Conservation (phyloP, 805 yeast genomes). For the Yarrowia sp. region DNA sequence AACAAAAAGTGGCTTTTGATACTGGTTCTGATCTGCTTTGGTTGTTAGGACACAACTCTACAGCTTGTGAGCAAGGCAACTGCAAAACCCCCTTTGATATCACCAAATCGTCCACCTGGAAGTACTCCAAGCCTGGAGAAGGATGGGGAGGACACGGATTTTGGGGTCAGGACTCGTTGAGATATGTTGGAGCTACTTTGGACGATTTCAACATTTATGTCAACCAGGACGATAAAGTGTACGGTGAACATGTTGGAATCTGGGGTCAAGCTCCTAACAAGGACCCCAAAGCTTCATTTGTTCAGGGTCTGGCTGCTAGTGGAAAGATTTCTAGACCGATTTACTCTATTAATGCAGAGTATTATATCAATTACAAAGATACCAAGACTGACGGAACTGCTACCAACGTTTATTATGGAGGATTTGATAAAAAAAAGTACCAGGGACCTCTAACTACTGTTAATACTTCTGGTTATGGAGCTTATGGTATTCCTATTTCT, state of each 20-base stretch:
- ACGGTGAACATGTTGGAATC: background rate
- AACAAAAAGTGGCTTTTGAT: background rate
- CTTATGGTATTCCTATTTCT: background rate
- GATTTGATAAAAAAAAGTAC: background rate
- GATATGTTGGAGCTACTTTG: background rate
- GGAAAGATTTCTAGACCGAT: background rate
- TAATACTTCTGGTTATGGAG: background rate
- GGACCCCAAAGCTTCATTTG: background rate
- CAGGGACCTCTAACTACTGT: background rate
- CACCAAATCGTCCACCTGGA: background rate
- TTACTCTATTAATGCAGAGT: background rate
- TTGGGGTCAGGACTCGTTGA: background rate
- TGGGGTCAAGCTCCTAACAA: background rate
- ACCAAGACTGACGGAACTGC: background rate
- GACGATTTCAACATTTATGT: background rate
- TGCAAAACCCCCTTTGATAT: background rate
- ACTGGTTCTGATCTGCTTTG: background rate
- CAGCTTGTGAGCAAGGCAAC: background rate
- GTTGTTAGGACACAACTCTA: background rate
- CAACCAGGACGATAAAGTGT: no score
- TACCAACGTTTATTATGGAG: background rate
- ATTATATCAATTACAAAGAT: background rate
- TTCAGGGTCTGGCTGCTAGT: background rate
- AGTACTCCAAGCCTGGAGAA: background rate
- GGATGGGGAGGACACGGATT: background rate